Conservation (phyloP, 2,329 filamentous ascomycete species). For the Sporothrix mexicana region DNA sequence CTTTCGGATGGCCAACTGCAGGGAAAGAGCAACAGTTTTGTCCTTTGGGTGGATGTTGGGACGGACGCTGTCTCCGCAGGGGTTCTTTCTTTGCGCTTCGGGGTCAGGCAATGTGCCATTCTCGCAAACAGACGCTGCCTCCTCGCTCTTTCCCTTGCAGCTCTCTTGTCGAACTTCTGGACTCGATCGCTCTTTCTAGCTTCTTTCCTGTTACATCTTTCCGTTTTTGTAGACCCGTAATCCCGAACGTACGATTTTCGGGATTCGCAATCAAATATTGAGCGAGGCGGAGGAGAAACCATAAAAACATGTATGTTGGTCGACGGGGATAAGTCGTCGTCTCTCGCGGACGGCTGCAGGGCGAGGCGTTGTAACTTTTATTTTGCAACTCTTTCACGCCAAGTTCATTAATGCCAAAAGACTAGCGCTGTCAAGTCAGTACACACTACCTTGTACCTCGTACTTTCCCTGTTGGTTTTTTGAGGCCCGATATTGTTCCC, state of each 20-base stretch:
- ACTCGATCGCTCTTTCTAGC: neutral
- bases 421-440: neutral
- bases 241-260: constrained; percentile 16
- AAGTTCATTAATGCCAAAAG: neutral
- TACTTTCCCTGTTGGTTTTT: neutral
- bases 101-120: neutral
- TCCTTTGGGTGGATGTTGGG: neutral
- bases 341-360: neutral
- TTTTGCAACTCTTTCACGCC: neutral
- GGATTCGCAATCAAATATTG: neutral
- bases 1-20: neutral
- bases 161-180: neutral
- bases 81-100: neutral
- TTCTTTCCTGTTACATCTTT: neutral
- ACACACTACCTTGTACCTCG: neutral
- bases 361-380: neutral
- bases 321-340: neutral
- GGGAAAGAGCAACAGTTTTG: neutral
- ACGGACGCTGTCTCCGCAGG: neutral
- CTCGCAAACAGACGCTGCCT: neutral
- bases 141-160: neutral
- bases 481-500: constrained; percentile 2
- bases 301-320: neutral
- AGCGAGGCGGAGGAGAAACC: neutral
- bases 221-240: neutral